Evolutionary conservation across 495 filamentous ascomycete species (phyloP).

Genomic region (Trichoderma gamsii): DNA sequence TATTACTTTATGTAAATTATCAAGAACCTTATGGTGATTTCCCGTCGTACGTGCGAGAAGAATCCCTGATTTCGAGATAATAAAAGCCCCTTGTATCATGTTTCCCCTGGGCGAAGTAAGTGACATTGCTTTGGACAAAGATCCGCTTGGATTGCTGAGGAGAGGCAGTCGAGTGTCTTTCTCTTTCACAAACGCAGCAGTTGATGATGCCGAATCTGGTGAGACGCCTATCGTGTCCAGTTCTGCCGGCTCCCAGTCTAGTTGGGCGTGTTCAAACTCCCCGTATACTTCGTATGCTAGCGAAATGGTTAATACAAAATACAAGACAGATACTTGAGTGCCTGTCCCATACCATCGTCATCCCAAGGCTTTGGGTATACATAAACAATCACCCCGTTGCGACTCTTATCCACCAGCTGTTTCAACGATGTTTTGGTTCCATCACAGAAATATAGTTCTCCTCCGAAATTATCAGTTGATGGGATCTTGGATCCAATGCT

Average conservation of each 20-base stretch:
- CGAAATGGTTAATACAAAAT: background rate
- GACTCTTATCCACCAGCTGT: background rate
- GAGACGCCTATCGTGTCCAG: background rate
- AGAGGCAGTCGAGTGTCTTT: background rate
- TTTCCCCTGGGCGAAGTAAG: background rate
- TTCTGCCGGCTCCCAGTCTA: background rate
- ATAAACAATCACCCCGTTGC: background rate
- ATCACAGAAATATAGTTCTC: background rate
- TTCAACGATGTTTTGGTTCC: slow-evolving; percentile 17
- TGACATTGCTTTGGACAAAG: background rate
- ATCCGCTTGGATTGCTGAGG: background rate
- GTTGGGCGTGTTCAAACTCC: background rate
- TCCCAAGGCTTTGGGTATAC: background rate
- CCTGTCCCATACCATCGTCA: background rate
- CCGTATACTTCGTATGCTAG: background rate
- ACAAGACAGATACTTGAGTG: background rate
- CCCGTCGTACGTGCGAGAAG: background rate
- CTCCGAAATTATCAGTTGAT: background rate
- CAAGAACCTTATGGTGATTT: background rate
- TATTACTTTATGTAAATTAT: background rate
- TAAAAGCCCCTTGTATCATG: background rate
- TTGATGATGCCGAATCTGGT: background rate
- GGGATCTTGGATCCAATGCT: background rate
- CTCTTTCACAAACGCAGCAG: background rate
- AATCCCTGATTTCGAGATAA: background rate